Percentiles rank a stretch among this genome's conserved stretches.
Conservation (phyloP, 768 basidiomycete genomes). For the Chalciporus pseudorubinellus region DNA sequence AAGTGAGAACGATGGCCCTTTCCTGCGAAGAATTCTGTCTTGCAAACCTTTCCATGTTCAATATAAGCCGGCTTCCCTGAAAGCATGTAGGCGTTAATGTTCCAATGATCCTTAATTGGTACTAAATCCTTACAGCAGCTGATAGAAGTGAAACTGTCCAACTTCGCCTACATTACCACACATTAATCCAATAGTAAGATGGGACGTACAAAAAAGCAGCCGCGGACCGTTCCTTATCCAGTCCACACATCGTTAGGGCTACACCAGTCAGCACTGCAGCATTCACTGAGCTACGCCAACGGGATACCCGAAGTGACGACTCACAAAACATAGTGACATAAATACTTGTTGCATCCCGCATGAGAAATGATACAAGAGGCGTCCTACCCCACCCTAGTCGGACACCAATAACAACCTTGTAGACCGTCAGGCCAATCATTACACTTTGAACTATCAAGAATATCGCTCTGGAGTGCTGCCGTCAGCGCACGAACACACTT, state of each 20-base stretch:
- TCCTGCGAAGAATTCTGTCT: neutral
- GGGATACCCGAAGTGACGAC: neutral
- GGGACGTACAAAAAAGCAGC: slow-evolving; percentile 6
- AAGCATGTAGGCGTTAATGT: neutral
- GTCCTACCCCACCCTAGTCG: slow-evolving; percentile 42
- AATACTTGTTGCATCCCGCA: slow-evolving; percentile 47
- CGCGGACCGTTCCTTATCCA: slow-evolving; percentile 2
- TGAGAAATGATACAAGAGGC: slow-evolving; percentile 39
- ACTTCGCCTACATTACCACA: slow-evolving; percentile 5
- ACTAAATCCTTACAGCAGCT: slow-evolving; percentile 12
- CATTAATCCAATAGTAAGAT: neutral
- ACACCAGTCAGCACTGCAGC: slow-evolving; percentile 2
- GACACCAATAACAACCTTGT: slow-evolving; percentile 35
- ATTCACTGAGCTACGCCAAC: neutral
- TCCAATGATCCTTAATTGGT: neutral
- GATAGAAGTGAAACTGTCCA: slow-evolving; percentile 17
- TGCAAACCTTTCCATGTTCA: slow-evolving; percentile 23
- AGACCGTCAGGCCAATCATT: slow-evolving; percentile 38
- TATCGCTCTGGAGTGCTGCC: slow-evolving; percentile 1
- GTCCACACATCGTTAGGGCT: neutral
- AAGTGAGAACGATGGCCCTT: slow-evolving; percentile 11
- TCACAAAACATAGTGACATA: slow-evolving; percentile 42
- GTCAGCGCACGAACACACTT: neutral
- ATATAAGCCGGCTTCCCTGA: slow-evolving; percentile 24
- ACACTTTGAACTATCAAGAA: slow-evolving; percentile 35